Evolutionary conservation across 176 grass and related monocot species (phyloP).

Genomic region (Pharus latifolius): DNA sequence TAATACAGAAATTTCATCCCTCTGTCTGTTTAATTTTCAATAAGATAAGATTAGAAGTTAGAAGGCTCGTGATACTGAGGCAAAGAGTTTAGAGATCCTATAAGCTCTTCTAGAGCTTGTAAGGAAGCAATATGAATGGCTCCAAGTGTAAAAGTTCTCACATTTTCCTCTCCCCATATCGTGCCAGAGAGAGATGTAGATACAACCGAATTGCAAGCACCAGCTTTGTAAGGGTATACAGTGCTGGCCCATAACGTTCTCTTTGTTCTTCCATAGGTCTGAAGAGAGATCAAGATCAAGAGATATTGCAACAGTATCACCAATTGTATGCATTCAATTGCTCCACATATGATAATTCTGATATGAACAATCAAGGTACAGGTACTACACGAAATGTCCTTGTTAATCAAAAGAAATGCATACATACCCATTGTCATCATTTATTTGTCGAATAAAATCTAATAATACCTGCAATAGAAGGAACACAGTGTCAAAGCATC

Average conservation of each 20-base stretch:
- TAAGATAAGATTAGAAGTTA: constrained; percentile 2
- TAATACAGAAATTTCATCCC: constrained; percentile 47
- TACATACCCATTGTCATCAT: constrained; percentile 87
- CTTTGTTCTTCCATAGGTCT: constrained; percentile 99
- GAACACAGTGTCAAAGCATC: constrained; percentile 11
- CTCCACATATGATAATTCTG: not conserved
- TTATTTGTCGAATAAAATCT: constrained; percentile 93
- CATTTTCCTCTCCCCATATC: constrained; percentile 55
- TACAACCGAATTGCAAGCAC: constrained; percentile 63
- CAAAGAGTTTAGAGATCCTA: not conserved
- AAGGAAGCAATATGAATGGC: not conserved
- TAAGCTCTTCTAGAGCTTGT: not conserved
- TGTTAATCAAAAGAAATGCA: constrained; percentile 9
- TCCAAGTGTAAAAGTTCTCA: constrained; percentile 28
- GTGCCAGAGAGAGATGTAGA: constrained; percentile 53
- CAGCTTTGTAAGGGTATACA: constrained; percentile 80
- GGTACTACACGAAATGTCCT: not conserved
- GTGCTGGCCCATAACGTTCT: constrained; percentile 78
- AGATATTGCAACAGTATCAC: not conserved
- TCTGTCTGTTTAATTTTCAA: constrained; percentile 46
- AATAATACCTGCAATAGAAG: constrained; percentile 71
- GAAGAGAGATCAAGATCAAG: constrained; percentile 17
- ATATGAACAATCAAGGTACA: not conserved
- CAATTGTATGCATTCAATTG: not conserved
- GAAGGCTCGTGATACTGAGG: not conserved